Percentiles rank a stretch among this genome's conserved stretches.
Conservation (phyloP, 257 asterid species). For the Echites panduratus region DNA sequence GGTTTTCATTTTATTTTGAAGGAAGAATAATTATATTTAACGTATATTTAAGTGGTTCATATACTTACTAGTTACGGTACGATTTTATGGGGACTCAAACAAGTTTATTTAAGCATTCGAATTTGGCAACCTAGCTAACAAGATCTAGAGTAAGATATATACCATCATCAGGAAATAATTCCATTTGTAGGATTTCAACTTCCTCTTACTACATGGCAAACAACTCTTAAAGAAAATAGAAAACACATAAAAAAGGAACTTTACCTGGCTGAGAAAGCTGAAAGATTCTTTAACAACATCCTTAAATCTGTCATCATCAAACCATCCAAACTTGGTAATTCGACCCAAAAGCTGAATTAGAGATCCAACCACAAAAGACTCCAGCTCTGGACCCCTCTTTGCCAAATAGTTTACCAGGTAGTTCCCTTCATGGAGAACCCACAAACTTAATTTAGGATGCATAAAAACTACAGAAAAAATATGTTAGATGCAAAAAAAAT, state of each 20-base stretch:
- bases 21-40: too few species aligned
- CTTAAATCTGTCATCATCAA: conserved; percentile 87
- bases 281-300: conserved; percentile 87
- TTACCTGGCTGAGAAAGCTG: conserved; percentile 88
- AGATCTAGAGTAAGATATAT: too few species aligned
- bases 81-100: too few species aligned
- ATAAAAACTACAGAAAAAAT: conserved; percentile 11
- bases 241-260: not conserved
- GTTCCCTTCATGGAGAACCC: conserved; percentile 75
- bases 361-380: conserved; percentile 87
- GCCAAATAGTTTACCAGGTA: conserved; percentile 94
- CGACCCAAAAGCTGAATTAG: conserved; percentile 87
- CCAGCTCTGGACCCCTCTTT: conserved; percentile 93
- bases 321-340: conserved; percentile 97
- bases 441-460: conserved; percentile 16
- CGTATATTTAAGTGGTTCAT: too few species aligned
- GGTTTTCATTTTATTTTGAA: too few species aligned
- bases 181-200: not conserved
- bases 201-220: not conserved
- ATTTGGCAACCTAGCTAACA: too few species aligned
- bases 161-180: not conserved
- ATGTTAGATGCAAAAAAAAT: not conserved
- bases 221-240: not conserved
- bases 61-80: too few species aligned
- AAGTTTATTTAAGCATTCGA: too few species aligned